Conservation (phyloP, 345 rosid species). For the rapeseed (Brassica napus) region Da-Ae NC_063435.1:1486001-1486500, state of each 20-base stretch:
- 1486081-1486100: neutral
- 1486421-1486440: conserved; percentile 3
- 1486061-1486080: neutral
- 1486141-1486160: neutral
- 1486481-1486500: neutral
- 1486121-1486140: neutral
- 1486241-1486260: too few relatives aligned
- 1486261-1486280: neutral
- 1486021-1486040: neutral
- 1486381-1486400: neutral
- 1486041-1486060: neutral
- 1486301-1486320: conserved; percentile 9
- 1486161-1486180: neutral
- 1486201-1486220: neutral
- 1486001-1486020: too few relatives aligned
- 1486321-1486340: neutral
- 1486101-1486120: too few relatives aligned
- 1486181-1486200: neutral
- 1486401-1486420: neutral
- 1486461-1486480: conserved; percentile 11
- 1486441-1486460: conserved; percentile 22
- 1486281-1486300: neutral
- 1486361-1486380: neutral
- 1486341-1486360: neutral
- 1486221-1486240: too few relatives aligned